Conservation (phyloP, 306 rosid genomes). For the Vicia villosa region DNA sequence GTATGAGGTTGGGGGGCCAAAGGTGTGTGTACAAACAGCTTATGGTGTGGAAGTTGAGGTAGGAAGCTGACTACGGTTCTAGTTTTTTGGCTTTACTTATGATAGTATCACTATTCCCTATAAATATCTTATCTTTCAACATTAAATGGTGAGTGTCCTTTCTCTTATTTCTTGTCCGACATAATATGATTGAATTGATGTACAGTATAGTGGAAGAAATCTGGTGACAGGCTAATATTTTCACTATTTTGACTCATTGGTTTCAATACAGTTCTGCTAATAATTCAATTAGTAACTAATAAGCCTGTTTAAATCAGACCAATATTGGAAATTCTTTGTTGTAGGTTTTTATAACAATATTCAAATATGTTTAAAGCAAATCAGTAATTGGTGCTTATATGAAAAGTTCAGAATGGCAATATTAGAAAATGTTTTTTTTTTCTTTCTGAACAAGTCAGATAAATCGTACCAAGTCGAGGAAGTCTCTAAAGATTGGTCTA, state of each 20-base stretch:
- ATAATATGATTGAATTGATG: conserved; percentile 24
- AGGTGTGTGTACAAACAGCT: conserved; percentile 97
- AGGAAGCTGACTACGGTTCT: conserved; percentile 36
- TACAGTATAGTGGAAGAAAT: background rate
- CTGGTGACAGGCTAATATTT: conserved; percentile 10
- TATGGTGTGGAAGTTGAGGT: conserved; percentile 99
- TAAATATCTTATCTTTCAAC: conserved; percentile 15
- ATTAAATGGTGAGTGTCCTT: conserved; percentile 11
- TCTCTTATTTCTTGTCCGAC: conserved; percentile 29
- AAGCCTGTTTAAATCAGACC: conserved; percentile 22
- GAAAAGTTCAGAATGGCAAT: conserved; percentile 18
- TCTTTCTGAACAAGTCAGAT: conserved; percentile 16
- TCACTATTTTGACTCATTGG: conserved; percentile 13
- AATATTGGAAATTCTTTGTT: conserved; percentile 25
- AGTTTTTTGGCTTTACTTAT: conserved; percentile 11
- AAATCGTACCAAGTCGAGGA: conserved; percentile 6
- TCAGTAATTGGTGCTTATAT: conserved; percentile 22
- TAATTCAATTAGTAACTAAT: background rate
- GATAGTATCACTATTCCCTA: conserved; percentile 5
- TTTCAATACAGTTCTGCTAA: background rate
- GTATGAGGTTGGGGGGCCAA: conserved; percentile 99
- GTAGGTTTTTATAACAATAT: background rate
- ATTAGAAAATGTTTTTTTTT: conserved; percentile 18
- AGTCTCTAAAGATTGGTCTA: conserved; percentile 14
- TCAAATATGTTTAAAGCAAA: conserved; percentile 19